A percentile compares a stretch with the other conserved stretches of the same genome.
phyloP scores from a whole-genome alignment of 306 rosid species.

The Castanea mollissima region DNA sequence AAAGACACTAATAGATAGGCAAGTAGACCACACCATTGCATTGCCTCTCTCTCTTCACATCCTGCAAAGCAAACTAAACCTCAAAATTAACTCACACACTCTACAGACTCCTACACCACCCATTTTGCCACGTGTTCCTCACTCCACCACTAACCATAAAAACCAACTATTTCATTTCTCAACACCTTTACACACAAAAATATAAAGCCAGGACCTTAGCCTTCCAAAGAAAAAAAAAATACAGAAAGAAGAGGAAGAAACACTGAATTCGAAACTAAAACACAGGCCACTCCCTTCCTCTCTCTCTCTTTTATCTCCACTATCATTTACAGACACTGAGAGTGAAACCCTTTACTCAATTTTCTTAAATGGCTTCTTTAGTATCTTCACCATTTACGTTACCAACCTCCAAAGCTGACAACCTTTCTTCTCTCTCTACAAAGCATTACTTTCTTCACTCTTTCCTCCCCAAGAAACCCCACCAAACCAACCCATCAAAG shows the following conservation, averaged over 20 bases:
- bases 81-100: conserved; percentile 17
- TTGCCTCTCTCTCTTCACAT: conserved; percentile 6
- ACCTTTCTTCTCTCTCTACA: conserved; percentile 60
- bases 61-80: conserved; percentile 33
- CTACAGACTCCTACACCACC: conserved; percentile 13
- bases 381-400: conserved; percentile 70
- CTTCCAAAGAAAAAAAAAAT: not conserved
- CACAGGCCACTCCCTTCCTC: not conserved
- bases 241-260: not conserved
- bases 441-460: conserved; percentile 85
- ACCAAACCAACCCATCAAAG: conserved; percentile 27
- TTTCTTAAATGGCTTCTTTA: conserved; percentile 68
- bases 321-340: conserved; percentile 23
- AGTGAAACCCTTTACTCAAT: not conserved
- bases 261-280: conserved; percentile 21
- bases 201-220: conserved; percentile 24
- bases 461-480: conserved; percentile 67
- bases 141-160: conserved; percentile 45
- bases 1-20: conserved; percentile 39
- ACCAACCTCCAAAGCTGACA: conserved; percentile 58
- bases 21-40: not conserved
- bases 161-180: conserved; percentile 27
- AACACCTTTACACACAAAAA: conserved; percentile 11
- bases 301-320: not conserved
- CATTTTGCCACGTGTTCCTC: conserved; percentile 50